Conservation (phyloP, 176 grass and related monocot species). For the bread wheat (Triticum aestivum) region DNA sequence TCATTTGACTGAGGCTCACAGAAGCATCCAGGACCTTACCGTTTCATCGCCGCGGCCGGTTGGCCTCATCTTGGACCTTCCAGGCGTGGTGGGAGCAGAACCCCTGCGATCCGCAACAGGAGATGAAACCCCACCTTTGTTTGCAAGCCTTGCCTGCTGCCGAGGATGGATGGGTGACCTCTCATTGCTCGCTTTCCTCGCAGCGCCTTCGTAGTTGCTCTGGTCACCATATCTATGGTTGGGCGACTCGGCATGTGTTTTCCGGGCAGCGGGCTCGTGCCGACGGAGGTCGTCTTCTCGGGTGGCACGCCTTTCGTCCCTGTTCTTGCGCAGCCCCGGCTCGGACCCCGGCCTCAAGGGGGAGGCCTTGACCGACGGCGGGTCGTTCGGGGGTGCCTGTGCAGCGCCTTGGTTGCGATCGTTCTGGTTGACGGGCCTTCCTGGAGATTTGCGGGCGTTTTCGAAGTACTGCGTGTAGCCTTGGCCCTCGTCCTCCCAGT, state of each 20-base stretch:
- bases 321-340: conserved; percentile 21
- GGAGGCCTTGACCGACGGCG: conserved; percentile 29
- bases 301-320: conserved; percentile 46
- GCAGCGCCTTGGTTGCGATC: conserved; percentile 32
- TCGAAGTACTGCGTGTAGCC: conserved; percentile 76
- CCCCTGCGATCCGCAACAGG: conserved; percentile 51
- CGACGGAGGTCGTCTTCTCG: conserved; percentile 42
- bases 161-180: conserved; percentile 60
- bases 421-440: conserved; percentile 47
- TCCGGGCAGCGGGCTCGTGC: conserved; percentile 31
- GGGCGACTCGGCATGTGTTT: conserved; percentile 34
- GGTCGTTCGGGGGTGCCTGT: conserved; percentile 35
- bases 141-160: conserved; percentile 42
- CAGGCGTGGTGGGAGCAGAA: conserved; percentile 45
- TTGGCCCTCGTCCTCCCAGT: conserved; percentile 54
- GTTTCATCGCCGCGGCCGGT: conserved; percentile 57
- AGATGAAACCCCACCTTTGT: conserved; percentile 58
- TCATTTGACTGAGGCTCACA: neutral
- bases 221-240: conserved; percentile 45
- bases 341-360: conserved; percentile 38
- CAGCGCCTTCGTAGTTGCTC: conserved; percentile 9
- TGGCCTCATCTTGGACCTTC: conserved; percentile 49
- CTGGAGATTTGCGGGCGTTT: conserved; percentile 52
- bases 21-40: conserved; percentile 31
- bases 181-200: conserved; percentile 34